phyloP scores from a whole-genome alignment of 2,329 filamentous ascomycete species.

The Aureobasidium lini region DNA sequence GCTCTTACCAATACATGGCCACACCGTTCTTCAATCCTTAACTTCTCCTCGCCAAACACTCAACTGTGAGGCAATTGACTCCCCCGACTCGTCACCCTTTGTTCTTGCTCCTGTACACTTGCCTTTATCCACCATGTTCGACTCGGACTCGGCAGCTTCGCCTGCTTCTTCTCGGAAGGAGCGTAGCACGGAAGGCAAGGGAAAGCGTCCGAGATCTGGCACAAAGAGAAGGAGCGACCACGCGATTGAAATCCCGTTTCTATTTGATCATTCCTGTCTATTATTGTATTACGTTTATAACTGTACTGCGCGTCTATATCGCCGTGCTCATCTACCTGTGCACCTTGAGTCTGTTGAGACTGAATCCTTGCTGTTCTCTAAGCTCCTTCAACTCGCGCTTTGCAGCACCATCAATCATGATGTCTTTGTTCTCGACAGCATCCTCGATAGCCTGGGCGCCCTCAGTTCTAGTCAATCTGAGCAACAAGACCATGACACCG shows the following conservation, averaged over 20 bases:
- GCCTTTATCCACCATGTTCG: constrained; percentile 17
- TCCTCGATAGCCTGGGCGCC: constrained; percentile 24
- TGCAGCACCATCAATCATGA: constrained; percentile 33
- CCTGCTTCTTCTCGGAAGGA: constrained; percentile 10
- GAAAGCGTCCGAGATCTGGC: neutral
- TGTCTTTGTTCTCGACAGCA: constrained; percentile 14
- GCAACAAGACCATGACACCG: constrained; percentile 57
- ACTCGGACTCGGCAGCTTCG: neutral
- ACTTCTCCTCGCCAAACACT: constrained; percentile 28
- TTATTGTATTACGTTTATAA: neutral
- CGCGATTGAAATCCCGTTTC: neutral
- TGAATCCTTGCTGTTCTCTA: neutral
- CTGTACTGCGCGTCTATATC: neutral
- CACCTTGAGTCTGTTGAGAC: constrained; percentile 2
- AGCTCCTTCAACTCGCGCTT: constrained; percentile 25
- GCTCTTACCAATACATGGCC: constrained; percentile 27
- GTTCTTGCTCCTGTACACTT: constrained; percentile 28
- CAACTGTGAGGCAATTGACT: constrained; percentile 27
- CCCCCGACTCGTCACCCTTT: constrained; percentile 36
- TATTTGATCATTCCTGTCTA: neutral
- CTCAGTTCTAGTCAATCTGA: constrained; percentile 34
- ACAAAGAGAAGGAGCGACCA: neutral
- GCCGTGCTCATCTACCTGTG: neutral
- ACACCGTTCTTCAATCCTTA: constrained; percentile 35
- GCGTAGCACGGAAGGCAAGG: too few species aligned